Evolutionary conservation across 2,329 filamentous ascomycete genomes (phyloP).

Genomic region (Colletotrichum lentis): DNA sequence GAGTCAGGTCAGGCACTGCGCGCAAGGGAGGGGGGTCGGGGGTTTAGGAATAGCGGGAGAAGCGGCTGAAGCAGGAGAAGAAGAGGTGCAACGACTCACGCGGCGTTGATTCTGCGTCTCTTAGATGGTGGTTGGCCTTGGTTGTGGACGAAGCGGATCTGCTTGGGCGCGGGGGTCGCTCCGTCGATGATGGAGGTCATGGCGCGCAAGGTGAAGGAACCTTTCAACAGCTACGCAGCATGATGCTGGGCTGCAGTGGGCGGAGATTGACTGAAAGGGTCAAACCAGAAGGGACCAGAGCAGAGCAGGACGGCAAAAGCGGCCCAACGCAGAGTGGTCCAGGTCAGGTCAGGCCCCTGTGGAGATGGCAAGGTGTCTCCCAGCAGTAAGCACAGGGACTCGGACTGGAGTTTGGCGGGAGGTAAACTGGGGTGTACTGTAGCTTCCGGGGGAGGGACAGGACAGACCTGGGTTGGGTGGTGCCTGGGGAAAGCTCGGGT

Average conservation of each 20-base stretch:
- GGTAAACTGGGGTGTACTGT: constrained; percentile 27
- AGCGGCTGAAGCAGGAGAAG: background rate
- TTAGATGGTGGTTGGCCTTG: constrained; percentile 84
- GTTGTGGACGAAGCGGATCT: constrained; percentile 82
- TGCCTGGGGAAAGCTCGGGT: constrained; percentile 33
- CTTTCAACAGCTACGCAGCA: constrained; percentile 36
- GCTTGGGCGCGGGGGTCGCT: constrained; percentile 58
- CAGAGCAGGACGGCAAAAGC: too few relatives aligned
- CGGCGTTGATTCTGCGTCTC: constrained; percentile 79
- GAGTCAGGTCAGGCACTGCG: constrained; percentile 24
- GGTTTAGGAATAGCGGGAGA: background rate
- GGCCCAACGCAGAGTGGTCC: constrained; percentile 19
- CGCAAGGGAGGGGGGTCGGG: constrained; percentile 24
- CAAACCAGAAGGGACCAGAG: constrained; percentile 3
- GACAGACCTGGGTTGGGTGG: background rate
- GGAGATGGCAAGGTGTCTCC: constrained; percentile 31
- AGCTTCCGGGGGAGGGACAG: constrained; percentile 9
- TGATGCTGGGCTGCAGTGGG: constrained; percentile 36
- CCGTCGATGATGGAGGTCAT: constrained; percentile 49
- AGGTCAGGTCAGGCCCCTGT: constrained; percentile 22
- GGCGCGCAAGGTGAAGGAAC: constrained; percentile 34
- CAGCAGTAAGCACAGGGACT: constrained; percentile 4
- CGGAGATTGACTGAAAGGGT: constrained; percentile 22
- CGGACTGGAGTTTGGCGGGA: constrained; percentile 3
- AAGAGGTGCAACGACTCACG: constrained; percentile 60